Conservation (phyloP, 805 yeast species). For the Starmera pachycereana region DNA sequence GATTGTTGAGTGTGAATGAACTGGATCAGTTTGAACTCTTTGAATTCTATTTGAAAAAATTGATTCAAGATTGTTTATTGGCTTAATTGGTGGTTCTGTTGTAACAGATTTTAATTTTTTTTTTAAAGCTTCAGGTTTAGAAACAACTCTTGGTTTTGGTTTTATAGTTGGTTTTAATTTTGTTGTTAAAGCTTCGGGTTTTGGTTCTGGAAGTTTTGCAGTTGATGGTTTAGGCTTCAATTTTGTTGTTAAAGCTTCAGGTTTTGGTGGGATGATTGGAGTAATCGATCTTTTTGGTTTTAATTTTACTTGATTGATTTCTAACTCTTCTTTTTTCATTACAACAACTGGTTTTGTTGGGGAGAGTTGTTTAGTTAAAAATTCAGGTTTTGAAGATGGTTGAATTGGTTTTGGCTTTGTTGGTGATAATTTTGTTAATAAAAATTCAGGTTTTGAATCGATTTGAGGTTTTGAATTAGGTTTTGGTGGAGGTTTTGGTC, state of each 20-base stretch:
- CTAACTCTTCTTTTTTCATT: conserved; percentile 1
- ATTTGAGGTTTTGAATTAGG: background rate
- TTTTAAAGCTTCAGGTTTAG: conserved; percentile 9
- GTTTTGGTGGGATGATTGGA: conserved; percentile 11
- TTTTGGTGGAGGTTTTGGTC: conserved; percentile 9
- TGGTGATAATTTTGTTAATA: conserved; percentile 1
- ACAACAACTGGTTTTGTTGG: conserved; percentile 2
- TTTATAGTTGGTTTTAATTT: conserved; percentile 4
- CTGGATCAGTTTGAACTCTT: conserved; percentile 10
- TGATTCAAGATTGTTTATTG: too few relatives aligned
- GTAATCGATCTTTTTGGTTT: conserved; percentile 13
- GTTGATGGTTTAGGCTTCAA: conserved; percentile 16
- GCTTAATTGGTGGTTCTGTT: background rate
- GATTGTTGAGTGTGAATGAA: background rate
- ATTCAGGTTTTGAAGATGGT: conserved; percentile 7
- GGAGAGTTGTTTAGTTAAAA: conserved; percentile 1
- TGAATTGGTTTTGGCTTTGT: background rate
- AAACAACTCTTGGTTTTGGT: conserved; percentile 13
- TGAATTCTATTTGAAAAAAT: background rate
- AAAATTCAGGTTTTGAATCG: conserved; percentile 1
- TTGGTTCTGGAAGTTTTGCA: background rate
- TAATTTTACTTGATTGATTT: conserved; percentile 3
- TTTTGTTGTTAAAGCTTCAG: conserved; percentile 12
- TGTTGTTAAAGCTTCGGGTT: conserved; percentile 8
- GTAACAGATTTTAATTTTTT: conserved; percentile 7